phyloP scores from a whole-genome alignment of 176 grass and related monocot species.

The Hyparrhenia diplandra region DNA sequence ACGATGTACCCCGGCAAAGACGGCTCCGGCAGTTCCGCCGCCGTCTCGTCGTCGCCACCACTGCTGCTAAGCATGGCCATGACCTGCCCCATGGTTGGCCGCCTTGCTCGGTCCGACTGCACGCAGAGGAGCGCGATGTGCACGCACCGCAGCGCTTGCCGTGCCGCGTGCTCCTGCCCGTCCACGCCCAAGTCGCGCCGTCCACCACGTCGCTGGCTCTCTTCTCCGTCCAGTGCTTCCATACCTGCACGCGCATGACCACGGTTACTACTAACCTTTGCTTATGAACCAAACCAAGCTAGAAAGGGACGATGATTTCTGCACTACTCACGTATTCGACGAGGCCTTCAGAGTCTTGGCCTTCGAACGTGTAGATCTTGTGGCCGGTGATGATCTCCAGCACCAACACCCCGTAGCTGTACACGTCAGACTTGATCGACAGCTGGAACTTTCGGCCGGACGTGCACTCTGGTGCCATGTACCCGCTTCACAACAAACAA shows the following conservation, averaged over 20 bases:
- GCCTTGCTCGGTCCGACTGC: not conserved
- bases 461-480: slow-evolving; percentile 17
- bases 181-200: not conserved
- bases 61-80: not conserved
- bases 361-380: slow-evolving; percentile 7
- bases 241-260: not conserved
- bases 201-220: not conserved
- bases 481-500: not conserved
- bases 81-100: not conserved
- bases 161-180: not conserved
- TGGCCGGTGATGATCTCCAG: slow-evolving; percentile 4
- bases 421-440: slow-evolving; percentile 7
- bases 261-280: not conserved
- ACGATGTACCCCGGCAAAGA: not conserved
- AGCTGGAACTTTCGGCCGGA: not conserved
- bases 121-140: slow-evolving; percentile 17
- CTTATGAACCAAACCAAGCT: not conserved
- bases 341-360: not conserved
- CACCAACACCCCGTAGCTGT: slow-evolving; percentile 11
- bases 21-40: not conserved
- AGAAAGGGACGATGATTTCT: too few species aligned
- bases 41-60: not conserved
- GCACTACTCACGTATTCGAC: slow-evolving; percentile 4
- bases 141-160: slow-evolving; percentile 5
- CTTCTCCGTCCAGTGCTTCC: slow-evolving; percentile 1